These are phyloP conservation scores for Nyssa sinensis DNA, from an alignment of 148 eudicot genomes.

Conservation along the genomic window DNA sequence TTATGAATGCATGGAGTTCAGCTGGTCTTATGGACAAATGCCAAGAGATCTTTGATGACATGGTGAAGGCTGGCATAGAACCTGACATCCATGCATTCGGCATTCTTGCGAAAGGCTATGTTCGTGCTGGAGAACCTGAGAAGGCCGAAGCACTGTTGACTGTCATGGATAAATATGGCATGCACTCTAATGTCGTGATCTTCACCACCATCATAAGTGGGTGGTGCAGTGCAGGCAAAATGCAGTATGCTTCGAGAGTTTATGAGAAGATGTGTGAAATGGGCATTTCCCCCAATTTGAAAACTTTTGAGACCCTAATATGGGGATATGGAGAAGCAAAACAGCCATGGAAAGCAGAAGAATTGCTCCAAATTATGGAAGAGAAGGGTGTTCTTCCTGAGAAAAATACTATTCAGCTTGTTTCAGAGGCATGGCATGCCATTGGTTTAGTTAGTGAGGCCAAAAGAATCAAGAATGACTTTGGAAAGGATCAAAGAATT, in stretches of 20 bases:
- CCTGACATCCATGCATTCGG: constrained; percentile 75
- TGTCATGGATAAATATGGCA: constrained; percentile 47
- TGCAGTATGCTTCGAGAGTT: constrained; percentile 65
- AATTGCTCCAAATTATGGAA: constrained; percentile 59
- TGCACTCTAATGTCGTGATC: constrained; percentile 68
- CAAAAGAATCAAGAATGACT: constrained; percentile 34
- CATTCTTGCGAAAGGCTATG: constrained; percentile 95
- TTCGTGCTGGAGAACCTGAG: constrained; percentile 69
- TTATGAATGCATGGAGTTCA: constrained; percentile 96
- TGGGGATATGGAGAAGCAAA: constrained; percentile 92
- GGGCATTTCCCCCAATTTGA: constrained; percentile 72
- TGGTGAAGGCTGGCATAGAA: constrained; percentile 69
- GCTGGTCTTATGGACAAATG: constrained; percentile 86
- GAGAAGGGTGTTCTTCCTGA: constrained; percentile 52
- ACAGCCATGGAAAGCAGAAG: constrained; percentile 91
- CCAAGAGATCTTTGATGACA: constrained; percentile 69
- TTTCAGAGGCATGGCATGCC: constrained; percentile 79
- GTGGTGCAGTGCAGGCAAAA: constrained; percentile 86
- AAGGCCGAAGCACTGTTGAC: constrained; percentile 64
- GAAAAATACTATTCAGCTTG: constrained; percentile 56
- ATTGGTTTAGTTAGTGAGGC: constrained; percentile 70
- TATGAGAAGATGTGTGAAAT: constrained; percentile 64
- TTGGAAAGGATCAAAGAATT: constrained; percentile 17
- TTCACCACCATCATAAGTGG: constrained; percentile 93
- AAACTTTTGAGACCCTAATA: constrained; percentile 74